Evolutionary conservation across 2,329 filamentous ascomycete genomes (phyloP), one percentile per base, ranked within the genome.

Genomic region (Alternaria sp.): DNA sequence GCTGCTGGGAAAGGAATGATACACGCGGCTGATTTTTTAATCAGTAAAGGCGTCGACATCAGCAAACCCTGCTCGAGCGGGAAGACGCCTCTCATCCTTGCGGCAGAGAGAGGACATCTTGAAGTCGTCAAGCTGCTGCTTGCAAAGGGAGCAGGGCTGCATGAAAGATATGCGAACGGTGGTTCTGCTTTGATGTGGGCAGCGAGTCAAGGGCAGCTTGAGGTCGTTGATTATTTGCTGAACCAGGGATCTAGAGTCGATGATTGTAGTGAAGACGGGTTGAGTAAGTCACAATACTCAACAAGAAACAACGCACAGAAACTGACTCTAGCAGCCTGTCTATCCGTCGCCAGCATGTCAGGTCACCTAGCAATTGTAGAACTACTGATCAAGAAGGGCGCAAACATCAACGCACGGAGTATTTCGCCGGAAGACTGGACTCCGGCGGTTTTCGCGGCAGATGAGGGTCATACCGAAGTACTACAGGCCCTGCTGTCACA

Each of bases 41-140:
- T 69, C 24, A 44, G 47, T 1, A 62, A 60, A 22, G 65, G 62
- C 8, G 56, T 70, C 42, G 61, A 72, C 32, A 51, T 69, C 3
- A 65, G 70, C 16, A 56, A 24, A 9, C 58, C 53, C 26, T 70
- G 66, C 26, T 38, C 42, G 12, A 54, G 41, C 32, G 64, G 57
- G 16, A 63, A 64, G 20, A 74, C 67, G n/a, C 61, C 72, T 49
- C 26, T 73, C 1, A 52, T 67, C 24, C 54, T 69, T 8, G 69
- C 72, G 4, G 69, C 69, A 18, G 61, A 65, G 11, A 46, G 47
- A 16, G 72, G 72, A 12, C 46, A 68, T 14, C 28, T 52, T 7
- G 55, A 49, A 7, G 42, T 63, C 34, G 65, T 61, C 11, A 66
- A 66, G 38, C 6, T 67, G 2, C 63, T 74, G 9, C 54, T 69